Evolutionary conservation across 2,329 filamentous ascomycete species (phyloP), one percentile per base, ranked within the genome.

Genomic region (Fusarium nelsonii): DNA sequence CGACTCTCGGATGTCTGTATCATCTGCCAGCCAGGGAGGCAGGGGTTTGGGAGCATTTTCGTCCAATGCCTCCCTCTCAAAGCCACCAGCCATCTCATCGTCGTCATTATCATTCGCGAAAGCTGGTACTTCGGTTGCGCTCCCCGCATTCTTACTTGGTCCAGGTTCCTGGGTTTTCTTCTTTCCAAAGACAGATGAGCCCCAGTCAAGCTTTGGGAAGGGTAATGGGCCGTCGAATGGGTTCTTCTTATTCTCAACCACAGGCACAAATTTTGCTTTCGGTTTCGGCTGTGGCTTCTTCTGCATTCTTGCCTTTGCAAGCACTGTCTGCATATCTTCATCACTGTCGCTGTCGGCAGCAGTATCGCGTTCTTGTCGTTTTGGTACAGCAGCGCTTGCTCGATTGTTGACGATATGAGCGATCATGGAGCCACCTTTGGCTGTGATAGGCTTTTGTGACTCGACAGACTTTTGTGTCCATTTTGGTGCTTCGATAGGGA

Each of bases 191-290:
- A 89, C 82, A 2, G 84, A 86, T 4, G 87, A 90, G 52, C 87
- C 90, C 84, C 87, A 89, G 44, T 91, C 89, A 2, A 97, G 84
- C 75, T 93, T 95, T 72, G 97, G 94, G 74, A 99, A 99, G 0
- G 96, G 96, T 7, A 99, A 79, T 0, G 94, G 93, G 0, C 95
- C 95, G 69, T 88, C 88, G 74, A 97, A 88, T 0, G 88, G 84
- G 71, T 89, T 88, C 69, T 87, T 88, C 36, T 85, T 83, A 50
- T 87, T 89, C 11, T 84, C 77, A n/a, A 79, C 74, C 4, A 81
- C 74, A 3, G 78, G 77, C 41, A 78, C 81, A 18, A 78, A 78
- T 33, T 77, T 75, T 6, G 77, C 66, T 39, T 84, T 84, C 4
- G 77, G 68, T 39, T 84, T 84, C 73, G 78, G 77, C 41, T 78